Percentiles rank a stretch among this genome's conserved stretches.
Evolutionary conservation across 108 stramenopile species (phyloP).

Genomic region (Conticribra guillardii): DNA sequence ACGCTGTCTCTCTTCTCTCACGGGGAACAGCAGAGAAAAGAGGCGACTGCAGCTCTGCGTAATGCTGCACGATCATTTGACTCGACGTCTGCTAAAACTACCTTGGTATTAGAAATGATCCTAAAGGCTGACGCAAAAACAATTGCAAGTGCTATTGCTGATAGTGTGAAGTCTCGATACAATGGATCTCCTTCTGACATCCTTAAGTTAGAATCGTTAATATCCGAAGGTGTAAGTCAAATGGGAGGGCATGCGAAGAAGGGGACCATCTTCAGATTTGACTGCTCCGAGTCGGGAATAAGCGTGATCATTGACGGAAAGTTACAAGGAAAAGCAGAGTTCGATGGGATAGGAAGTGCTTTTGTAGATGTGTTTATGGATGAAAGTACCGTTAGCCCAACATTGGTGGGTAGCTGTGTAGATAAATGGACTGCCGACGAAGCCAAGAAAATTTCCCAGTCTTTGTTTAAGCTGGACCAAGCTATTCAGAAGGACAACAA

Average conservation of each 20-base stretch:
- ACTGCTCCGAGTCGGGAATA: slow-evolving; percentile 27
- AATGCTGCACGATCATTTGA: slow-evolving; percentile 29
- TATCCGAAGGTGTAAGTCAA: slow-evolving; percentile 27
- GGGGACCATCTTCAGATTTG: slow-evolving; percentile 32
- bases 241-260: slow-evolving; percentile 40
- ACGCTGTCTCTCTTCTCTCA: background rate
- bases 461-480: too few species aligned
- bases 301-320: slow-evolving; percentile 30
- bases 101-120: slow-evolving; percentile 35
- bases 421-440: slow-evolving; percentile 45
- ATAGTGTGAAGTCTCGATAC: slow-evolving; percentile 35
- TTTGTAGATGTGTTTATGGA: slow-evolving; percentile 44
- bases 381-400: slow-evolving; percentile 41
- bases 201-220: slow-evolving; percentile 22
- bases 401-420: slow-evolving; percentile 38
- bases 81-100: slow-evolving; percentile 12
- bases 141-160: slow-evolving; percentile 37
- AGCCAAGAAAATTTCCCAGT: too few species aligned
- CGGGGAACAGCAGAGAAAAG: slow-evolving; percentile 34
- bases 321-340: slow-evolving; percentile 20
- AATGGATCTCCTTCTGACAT: slow-evolving; percentile 16
- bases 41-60: slow-evolving; percentile 16
- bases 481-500: too few species aligned
- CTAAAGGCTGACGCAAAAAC: too few species aligned
- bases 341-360: too few species aligned